Conservation (phyloP, 305 asterid species). For the Fraxinus paxiana region DNA sequence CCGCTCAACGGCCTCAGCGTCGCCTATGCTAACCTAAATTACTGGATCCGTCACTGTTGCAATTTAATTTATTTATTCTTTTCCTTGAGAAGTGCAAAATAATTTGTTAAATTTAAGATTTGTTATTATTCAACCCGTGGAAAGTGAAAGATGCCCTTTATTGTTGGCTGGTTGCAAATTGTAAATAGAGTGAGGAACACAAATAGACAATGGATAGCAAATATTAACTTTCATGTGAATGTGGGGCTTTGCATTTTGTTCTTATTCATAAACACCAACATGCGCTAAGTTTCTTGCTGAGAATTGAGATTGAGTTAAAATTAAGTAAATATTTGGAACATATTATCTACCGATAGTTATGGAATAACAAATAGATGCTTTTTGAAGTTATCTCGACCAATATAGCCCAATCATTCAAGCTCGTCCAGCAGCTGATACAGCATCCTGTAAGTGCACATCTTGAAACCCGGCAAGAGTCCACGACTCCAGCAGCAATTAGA, state of each 20-base stretch:
- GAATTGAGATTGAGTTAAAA: neutral
- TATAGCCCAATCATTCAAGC: neutral
- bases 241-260: neutral
- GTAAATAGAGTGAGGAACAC: neutral
- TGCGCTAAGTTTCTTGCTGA: neutral
- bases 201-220: neutral
- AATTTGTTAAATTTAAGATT: conserved; percentile 3
- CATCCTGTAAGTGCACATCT: neutral
- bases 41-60: no score
- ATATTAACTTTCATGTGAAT: neutral
- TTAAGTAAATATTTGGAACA: neutral
- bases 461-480: neutral
- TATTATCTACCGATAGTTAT: neutral
- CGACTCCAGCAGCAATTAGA: neutral
- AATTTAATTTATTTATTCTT: conserved; percentile 8
- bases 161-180: conserved; percentile 5
- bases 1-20: no score
- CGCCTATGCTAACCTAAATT: no score
- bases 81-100: conserved; percentile 26
- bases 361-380: neutral
- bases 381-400: neutral
- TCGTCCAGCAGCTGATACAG: neutral
- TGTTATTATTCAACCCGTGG: conserved; percentile 6
- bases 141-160: conserved; percentile 2
- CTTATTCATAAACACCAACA: neutral